phyloP scores from a whole-genome alignment of 2,329 filamentous ascomycete species.

The Talaromyces verruculosus region DNA sequence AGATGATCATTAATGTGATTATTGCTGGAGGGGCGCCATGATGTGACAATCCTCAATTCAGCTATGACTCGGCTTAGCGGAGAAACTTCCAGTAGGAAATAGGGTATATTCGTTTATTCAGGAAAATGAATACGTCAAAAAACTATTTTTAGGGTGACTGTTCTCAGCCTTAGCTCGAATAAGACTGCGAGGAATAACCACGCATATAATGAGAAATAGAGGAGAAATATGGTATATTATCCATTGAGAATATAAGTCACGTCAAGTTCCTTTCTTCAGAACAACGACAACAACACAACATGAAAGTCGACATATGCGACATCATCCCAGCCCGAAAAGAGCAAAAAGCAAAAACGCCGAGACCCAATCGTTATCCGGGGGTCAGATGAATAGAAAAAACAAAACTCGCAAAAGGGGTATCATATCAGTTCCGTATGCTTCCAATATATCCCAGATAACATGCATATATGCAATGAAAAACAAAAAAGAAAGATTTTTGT shows the following conservation, averaged over 20 bases:
- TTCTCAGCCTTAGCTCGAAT: no score
- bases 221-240: neutral
- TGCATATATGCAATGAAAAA: constrained; percentile 13
- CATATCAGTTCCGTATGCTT: constrained; percentile 22
- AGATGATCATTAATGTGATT: no score
- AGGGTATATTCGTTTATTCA: no score
- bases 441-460: constrained; percentile 18
- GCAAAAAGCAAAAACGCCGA: constrained; percentile 3
- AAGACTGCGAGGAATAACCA: no score
- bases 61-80: no score
- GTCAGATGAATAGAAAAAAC: constrained; percentile 7
- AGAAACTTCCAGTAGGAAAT: no score
- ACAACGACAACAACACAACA: neutral
- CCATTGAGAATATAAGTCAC: neutral
- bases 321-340: neutral
- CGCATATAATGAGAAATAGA: no score
- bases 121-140: no score
- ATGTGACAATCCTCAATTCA: no score
- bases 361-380: constrained; percentile 3
- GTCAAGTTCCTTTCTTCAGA: neutral
- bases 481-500: neutral
- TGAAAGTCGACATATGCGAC: neutral
- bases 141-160: no score
- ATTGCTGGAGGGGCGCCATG: no score
- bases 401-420: constrained; percentile 19